phyloP scores from a whole-genome alignment of 352 stramenopile species.

The Peronosclerospora sorghi region DNA sequence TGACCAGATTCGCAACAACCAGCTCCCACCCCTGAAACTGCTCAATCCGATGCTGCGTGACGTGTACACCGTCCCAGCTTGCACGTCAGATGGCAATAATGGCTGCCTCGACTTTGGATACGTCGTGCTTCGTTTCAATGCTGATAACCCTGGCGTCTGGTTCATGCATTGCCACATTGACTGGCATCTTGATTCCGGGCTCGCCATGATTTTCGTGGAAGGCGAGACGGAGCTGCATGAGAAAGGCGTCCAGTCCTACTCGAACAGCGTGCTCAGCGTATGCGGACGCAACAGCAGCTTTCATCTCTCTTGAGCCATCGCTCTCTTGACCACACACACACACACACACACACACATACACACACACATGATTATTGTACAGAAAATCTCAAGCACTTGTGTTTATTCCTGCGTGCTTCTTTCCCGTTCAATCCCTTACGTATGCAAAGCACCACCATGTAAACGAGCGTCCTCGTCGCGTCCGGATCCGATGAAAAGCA shows the following conservation, averaged over 20 bases:
- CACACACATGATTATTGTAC: too few species aligned
- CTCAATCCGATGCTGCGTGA: conserved; percentile 8
- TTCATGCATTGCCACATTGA: conserved; percentile 26
- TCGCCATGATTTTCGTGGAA: conserved; percentile 13
- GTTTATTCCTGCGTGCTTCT: too few species aligned
- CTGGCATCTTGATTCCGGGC: conserved; percentile 16
- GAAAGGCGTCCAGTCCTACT: conserved; percentile 1
- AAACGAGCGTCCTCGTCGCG: too few species aligned
- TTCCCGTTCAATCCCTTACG: too few species aligned
- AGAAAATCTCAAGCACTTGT: too few species aligned
- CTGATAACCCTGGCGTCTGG: conserved; percentile 21
- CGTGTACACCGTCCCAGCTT: conserved; percentile 13
- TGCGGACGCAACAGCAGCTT: not conserved
- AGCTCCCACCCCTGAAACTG: conserved; percentile 7
- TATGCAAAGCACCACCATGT: too few species aligned
- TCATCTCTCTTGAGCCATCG: too few species aligned
- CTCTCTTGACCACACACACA: too few species aligned
- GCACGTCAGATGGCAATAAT: conserved; percentile 1
- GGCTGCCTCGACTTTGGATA: conserved; percentile 9
- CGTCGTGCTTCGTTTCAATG: conserved; percentile 15
- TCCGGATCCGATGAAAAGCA: too few species aligned
- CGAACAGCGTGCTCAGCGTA: conserved; percentile 10
- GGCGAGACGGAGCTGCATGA: conserved; percentile 4
- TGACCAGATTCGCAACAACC: conserved; percentile 3
- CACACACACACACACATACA: too few species aligned